Evolutionary conservation across 805 yeast species (phyloP).

Genomic region (Candida ovalis): DNA sequence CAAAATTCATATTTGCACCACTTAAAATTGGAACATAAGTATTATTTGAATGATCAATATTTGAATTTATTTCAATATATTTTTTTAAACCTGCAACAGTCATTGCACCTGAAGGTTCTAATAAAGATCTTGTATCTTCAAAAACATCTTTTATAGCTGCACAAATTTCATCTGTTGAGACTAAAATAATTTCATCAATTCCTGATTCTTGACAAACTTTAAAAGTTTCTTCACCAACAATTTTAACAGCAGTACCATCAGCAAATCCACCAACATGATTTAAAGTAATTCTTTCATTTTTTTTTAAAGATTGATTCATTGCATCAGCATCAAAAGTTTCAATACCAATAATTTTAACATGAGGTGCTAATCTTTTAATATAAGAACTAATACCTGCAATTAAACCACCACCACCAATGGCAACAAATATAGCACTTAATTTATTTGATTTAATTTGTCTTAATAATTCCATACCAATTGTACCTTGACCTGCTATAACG

Average conservation of each 20-base stretch:
- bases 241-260: constrained; percentile 95
- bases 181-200: constrained; percentile 86
- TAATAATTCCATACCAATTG: constrained; percentile 88
- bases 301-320: constrained; percentile 65
- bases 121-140: constrained; percentile 89
- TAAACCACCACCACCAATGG: constrained; percentile 97
- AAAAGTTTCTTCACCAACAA: constrained; percentile 89
- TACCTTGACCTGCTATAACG: constrained; percentile 98
- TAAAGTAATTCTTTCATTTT: constrained; percentile 52
- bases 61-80: constrained; percentile 66
- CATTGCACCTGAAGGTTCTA: constrained; percentile 97
- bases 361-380: constrained; percentile 95
- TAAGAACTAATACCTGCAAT: constrained; percentile 89
- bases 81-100: constrained; percentile 92
- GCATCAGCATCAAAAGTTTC: constrained; percentile 96
- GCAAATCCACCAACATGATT: constrained; percentile 92
- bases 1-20: constrained; percentile 99
- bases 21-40: constrained; percentile 83
- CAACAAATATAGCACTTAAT: constrained; percentile 82
- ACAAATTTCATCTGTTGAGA: constrained; percentile 85
- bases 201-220: constrained; percentile 62
- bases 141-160: constrained; percentile 97
- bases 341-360: constrained; percentile 90
- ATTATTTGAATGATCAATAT: constrained; percentile 62
- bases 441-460: constrained; percentile 79